Base-by-base conservation (phyloP, 805 yeast species). In the Hanseniaspora thailandica region DNA sequence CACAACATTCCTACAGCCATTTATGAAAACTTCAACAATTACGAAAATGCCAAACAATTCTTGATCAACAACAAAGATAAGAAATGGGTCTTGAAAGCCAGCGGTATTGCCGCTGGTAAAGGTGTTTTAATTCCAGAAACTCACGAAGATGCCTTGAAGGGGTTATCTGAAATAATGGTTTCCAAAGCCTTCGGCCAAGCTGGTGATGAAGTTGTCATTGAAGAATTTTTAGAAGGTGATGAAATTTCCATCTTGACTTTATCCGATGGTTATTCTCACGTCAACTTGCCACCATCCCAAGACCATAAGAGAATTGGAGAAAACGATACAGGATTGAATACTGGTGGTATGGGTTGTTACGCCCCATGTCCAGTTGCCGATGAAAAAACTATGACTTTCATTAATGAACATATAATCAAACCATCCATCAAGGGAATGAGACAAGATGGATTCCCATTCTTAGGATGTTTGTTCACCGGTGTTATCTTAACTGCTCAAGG, bases 271-370 rank as follows among this genome's bases (percentile, higher is more conserved):
- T 90, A 93, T 73, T 79, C 95, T 10, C 82, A 81, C 63, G 78
- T 81, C 66, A 89, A 86, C 66, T 77, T 93, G 55, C 99, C 99
- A 41, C 86, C 97, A 44, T 96, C 97, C 26, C 99, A 93, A 71
- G 99, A 93, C 66, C 99, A 93, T 71, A 93, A 93, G 73, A 82
- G 98, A 68, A 77, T 84, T 60, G 95, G 95, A 54, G 86, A 94
- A 63, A 89, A 89, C 56, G 99, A 93, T 67, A 73, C 80, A 38
- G 99, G 99, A 25, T 76, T 90, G 57, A 93, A 93, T 71, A 93
- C 99, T 36, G 99, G 99, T 60, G 99, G 99, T 58, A 93, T 93
- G 99, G 99, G 99, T 58, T 95, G 97, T 7, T 93, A 93, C 64
- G 93, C 97, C 7, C 99, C 99, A 31, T 95, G 97, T 10, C 98